Conservation (phyloP, 169 alveolate genomes). For the Neospora caninum region DNA sequence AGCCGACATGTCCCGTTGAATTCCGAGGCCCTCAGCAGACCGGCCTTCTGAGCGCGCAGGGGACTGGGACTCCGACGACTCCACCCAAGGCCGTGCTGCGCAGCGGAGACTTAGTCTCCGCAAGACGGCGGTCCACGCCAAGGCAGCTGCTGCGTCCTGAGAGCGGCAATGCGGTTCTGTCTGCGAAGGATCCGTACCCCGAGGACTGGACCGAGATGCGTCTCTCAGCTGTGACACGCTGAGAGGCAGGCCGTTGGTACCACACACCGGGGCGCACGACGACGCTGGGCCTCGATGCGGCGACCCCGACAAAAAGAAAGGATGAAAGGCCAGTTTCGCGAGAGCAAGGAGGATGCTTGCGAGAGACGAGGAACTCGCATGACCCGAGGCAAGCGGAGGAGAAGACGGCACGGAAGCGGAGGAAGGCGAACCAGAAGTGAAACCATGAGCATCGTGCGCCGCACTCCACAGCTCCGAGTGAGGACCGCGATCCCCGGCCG, state of each 20-base stretch:
- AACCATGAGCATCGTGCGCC: too few relatives aligned
- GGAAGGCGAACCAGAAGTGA: not conserved
- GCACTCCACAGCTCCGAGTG: too few relatives aligned
- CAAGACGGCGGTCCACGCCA: not conserved
- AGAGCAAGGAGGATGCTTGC: constrained; percentile 30
- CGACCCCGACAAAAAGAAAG: not conserved
- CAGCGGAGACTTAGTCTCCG: not conserved
- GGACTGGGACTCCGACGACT: not conserved
- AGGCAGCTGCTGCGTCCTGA: not conserved
- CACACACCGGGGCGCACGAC: not conserved
- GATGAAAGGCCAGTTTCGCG: constrained; percentile 14
- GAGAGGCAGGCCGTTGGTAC: too few relatives aligned
- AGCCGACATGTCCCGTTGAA: too few relatives aligned
- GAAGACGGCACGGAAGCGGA: not conserved
- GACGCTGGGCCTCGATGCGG: not conserved
- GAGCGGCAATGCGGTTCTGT: too few relatives aligned
- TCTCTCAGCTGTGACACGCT: too few relatives aligned
- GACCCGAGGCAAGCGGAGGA: not conserved
- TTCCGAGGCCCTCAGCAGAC: not conserved
- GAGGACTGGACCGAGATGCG: too few relatives aligned
- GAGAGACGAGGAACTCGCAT: constrained; percentile 1
- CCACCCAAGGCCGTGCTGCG: not conserved
- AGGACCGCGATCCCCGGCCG: not conserved
- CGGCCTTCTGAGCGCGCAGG: not conserved
- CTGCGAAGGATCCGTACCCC: too few relatives aligned